phyloP scores from a whole-genome alignment of 108 stramenopile genomes.

The Stephanodiscus triporus region DNA sequence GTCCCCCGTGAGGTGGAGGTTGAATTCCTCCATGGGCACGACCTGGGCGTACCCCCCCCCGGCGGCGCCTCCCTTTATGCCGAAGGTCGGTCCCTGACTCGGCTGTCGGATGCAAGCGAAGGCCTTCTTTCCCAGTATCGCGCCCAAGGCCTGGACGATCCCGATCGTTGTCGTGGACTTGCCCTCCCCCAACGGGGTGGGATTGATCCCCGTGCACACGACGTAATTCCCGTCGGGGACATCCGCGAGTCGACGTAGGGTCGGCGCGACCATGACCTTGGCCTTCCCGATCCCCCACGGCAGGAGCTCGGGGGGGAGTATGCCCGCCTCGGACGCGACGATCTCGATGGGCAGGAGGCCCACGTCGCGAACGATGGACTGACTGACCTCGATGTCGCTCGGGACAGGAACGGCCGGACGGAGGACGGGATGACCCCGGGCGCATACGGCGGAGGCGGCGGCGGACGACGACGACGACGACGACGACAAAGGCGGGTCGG shows the following conservation, averaged over 20 bases:
- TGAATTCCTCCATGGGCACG: slow-evolving; percentile 98
- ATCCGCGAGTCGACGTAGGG: slow-evolving; percentile 59
- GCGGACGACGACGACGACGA: no score
- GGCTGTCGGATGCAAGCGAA: slow-evolving; percentile 92
- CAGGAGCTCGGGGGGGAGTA: slow-evolving; percentile 84
- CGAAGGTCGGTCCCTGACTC: slow-evolving; percentile 97
- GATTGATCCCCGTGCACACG: slow-evolving; percentile 98
- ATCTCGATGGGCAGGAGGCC: slow-evolving; percentile 76
- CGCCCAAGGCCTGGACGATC: slow-evolving; percentile 89
- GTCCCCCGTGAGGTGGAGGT: slow-evolving; percentile 97
- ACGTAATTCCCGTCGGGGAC: slow-evolving; percentile 93
- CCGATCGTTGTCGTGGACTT: slow-evolving; percentile 96
- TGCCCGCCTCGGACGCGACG: slow-evolving; percentile 77
- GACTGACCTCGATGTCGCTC: slow-evolving; percentile 82
- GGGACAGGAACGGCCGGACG: slow-evolving; percentile 72
- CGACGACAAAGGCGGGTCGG: neutral
- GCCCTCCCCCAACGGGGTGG: slow-evolving; percentile 98
- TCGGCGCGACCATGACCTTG: slow-evolving; percentile 79
- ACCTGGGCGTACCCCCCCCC: slow-evolving; percentile 96
- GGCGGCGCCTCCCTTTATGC: slow-evolving; percentile 99
- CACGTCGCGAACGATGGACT: slow-evolving; percentile 83
- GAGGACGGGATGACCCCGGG: slow-evolving; percentile 68
- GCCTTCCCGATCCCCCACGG: slow-evolving; percentile 97
- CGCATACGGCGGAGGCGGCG: neutral
- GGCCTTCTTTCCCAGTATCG: slow-evolving; percentile 79